Evolutionary conservation across 129 eudicot species (phyloP).

Genomic region (Logfia minima): DNA sequence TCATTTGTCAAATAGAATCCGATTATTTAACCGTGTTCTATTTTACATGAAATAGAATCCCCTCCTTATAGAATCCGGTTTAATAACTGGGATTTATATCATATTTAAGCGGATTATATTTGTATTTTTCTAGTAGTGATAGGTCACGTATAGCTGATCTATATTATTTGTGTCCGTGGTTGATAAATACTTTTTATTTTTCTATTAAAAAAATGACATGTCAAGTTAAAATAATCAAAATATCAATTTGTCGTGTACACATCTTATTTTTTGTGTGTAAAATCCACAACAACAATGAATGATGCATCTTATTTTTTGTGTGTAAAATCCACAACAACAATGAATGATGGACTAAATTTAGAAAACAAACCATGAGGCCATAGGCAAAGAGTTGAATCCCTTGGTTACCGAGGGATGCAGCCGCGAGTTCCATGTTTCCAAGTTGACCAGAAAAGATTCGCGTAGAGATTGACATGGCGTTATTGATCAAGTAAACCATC

Average conservation of each 20-base stretch:
- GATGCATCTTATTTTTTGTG: not conserved
- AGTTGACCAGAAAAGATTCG: conserved; percentile 75
- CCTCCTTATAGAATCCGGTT: too few species aligned
- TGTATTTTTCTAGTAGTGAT: too few species aligned
- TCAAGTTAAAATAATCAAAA: too few species aligned
- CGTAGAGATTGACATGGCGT: conserved; percentile 64
- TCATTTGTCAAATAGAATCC: too few species aligned
- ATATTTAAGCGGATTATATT: too few species aligned
- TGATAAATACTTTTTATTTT: too few species aligned
- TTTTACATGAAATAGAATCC: too few species aligned
- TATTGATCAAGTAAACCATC: conserved; percentile 63
- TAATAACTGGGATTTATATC: too few species aligned
- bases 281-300: not conserved
- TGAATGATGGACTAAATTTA: not conserved
- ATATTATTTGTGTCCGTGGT: too few species aligned
- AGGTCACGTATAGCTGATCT: too few species aligned
- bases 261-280: not conserved
- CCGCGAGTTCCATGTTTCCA: conserved; percentile 64
- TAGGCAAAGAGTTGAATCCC: conserved; percentile 65
- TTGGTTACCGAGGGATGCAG: conserved; percentile 61
- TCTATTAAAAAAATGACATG: too few species aligned
- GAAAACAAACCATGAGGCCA: conserved; percentile 53
- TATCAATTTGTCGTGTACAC: not conserved
- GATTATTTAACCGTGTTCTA: too few species aligned
- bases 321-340: not conserved